phyloP scores from a whole-genome alignment of 2,329 filamentous ascomycete genomes.

The Calcarisporium arbuscula region DNA sequence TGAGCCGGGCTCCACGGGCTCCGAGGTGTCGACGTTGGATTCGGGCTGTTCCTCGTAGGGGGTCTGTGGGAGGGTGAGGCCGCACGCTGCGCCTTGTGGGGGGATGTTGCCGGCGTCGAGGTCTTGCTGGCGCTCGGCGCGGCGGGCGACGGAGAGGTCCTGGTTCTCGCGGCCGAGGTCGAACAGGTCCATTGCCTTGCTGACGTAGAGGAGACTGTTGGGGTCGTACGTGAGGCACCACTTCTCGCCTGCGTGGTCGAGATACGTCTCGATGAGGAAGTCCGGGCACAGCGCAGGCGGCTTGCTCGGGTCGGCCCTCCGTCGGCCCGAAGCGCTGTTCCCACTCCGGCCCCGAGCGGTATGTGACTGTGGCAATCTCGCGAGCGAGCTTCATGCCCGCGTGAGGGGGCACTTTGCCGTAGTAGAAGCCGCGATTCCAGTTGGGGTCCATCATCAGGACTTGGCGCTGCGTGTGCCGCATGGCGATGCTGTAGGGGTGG shows the following conservation, averaged over 20 bases:
- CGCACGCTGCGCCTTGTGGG: constrained; percentile 47
- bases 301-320: constrained; percentile 77
- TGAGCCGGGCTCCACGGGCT: constrained; percentile 20
- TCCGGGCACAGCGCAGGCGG: constrained; percentile 94
- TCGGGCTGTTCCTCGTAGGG: constrained; percentile 81
- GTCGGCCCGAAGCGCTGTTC: constrained; percentile 86
- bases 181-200: constrained; percentile 98
- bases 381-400: constrained; percentile 96
- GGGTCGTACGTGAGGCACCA: constrained; percentile 96
- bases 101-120: constrained; percentile 50
- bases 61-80: constrained; percentile 70
- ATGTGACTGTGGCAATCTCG: constrained; percentile 96
- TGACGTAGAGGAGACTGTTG: constrained; percentile 92
- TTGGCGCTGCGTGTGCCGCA: constrained; percentile 95
- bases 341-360: constrained; percentile 95
- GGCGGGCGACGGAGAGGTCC: constrained; percentile 51
- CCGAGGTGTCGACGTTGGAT: constrained; percentile 29
- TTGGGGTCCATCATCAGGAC: constrained; percentile 99
- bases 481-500: constrained; percentile 96
- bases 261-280: constrained; percentile 95
- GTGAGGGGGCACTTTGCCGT: constrained; percentile 80
- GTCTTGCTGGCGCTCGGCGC: constrained; percentile 53
- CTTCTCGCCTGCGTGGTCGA: constrained; percentile 97
- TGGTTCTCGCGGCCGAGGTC: constrained; percentile 75
- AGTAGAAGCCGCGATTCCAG: constrained; percentile 95